Conservation (phyloP, 148 eudicot genomes). For the Camellia lanceoleosa region DNA sequence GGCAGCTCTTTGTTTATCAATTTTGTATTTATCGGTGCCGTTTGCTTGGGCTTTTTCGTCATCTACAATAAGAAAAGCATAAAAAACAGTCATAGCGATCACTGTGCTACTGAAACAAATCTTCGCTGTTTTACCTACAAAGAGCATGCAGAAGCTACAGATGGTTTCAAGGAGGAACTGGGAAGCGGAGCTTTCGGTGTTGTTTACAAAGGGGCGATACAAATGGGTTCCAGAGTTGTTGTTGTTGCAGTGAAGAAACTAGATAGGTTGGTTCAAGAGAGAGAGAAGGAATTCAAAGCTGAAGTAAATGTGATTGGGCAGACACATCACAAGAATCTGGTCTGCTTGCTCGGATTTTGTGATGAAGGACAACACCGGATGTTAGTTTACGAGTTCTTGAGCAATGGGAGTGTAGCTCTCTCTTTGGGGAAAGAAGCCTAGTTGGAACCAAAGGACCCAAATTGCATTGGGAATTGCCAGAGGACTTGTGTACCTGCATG, state of each 20-base stretch:
- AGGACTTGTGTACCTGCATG: too few relatives aligned
- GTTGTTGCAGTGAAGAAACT: too few relatives aligned
- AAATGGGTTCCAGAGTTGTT: too few relatives aligned
- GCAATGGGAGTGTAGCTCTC: constrained; percentile 1
- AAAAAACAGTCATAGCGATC: too few relatives aligned
- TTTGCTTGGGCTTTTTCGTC: constrained; percentile 11
- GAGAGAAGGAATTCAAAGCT: too few relatives aligned
- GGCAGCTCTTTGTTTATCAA: constrained; percentile 19
- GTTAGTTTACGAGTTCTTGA: constrained; percentile 23
- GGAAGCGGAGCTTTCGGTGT: too few relatives aligned
- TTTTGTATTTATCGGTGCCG: constrained; percentile 6
- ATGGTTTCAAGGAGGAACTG: neutral
- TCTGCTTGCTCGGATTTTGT: constrained; percentile 12
- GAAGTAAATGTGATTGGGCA: too few relatives aligned
- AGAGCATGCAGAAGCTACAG: constrained; percentile 16
- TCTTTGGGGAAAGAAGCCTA: too few relatives aligned
- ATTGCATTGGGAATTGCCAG: too few relatives aligned
- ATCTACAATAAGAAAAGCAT: constrained; percentile 4
- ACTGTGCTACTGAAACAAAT: neutral
- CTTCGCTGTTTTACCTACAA: constrained; percentile 11
- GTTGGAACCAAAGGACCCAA: too few relatives aligned
- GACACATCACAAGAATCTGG: constrained; percentile 9
- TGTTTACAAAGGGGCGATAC: too few relatives aligned
- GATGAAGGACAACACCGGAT: constrained; percentile 12
- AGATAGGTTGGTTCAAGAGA: too few relatives aligned